Conservation (phyloP, 805 yeast genomes). For the Lachancea fermentati region DNA sequence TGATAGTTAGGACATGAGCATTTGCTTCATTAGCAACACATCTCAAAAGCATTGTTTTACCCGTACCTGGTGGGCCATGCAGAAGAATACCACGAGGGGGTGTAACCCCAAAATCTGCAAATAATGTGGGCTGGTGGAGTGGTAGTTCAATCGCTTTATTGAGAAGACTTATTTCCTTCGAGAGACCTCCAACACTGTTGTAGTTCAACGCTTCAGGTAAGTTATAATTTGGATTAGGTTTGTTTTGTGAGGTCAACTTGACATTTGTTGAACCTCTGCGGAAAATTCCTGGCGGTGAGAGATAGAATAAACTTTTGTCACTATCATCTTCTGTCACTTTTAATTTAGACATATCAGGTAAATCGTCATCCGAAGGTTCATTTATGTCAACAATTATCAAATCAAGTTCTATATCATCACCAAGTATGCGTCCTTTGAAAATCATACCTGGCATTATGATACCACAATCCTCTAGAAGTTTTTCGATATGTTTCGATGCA, state of each 20-base stretch:
- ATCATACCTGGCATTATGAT: slow-evolving; percentile 53
- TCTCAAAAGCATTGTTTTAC: slow-evolving; percentile 82
- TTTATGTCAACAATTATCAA: slow-evolving; percentile 23
- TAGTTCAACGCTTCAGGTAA: slow-evolving; percentile 44
- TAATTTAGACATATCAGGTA: slow-evolving; percentile 38
- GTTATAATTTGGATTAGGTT: slow-evolving; percentile 36
- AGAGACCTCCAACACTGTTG: slow-evolving; percentile 70
- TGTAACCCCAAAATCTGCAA: slow-evolving; percentile 76
- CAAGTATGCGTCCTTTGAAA: slow-evolving; percentile 23
- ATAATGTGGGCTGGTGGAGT: slow-evolving; percentile 66
- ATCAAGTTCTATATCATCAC: slow-evolving; percentile 13
- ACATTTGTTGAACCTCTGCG: slow-evolving; percentile 32
- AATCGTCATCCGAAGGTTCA: slow-evolving; percentile 30
- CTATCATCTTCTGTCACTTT: slow-evolving; percentile 16
- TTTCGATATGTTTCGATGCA: slow-evolving; percentile 35
- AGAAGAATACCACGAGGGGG: slow-evolving; percentile 92
- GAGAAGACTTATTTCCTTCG: slow-evolving; percentile 53
- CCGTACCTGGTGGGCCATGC: slow-evolving; percentile 98
- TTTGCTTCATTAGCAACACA: slow-evolving; percentile 73
- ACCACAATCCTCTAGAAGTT: slow-evolving; percentile 49
- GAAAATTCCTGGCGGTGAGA: slow-evolving; percentile 46
- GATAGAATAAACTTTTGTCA: slow-evolving; percentile 21
- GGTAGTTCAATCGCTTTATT: slow-evolving; percentile 75
- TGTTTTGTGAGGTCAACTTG: slow-evolving; percentile 18
- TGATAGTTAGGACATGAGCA: slow-evolving; percentile 80